Evolutionary conservation across 2,329 filamentous ascomycete species (phyloP).

Genomic region (Rasamsonia emersonii): DNA sequence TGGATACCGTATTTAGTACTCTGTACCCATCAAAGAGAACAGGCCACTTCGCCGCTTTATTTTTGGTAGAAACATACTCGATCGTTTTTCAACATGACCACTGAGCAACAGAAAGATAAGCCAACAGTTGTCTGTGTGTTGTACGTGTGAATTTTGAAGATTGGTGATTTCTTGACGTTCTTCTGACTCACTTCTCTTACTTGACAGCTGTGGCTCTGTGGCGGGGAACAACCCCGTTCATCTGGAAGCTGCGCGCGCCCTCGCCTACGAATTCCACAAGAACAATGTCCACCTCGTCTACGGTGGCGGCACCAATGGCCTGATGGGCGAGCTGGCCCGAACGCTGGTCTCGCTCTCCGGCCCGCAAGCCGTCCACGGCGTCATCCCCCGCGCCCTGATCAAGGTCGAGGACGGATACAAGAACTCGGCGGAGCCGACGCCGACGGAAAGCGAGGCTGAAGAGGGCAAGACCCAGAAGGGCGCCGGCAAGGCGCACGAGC

Average conservation of each 20-base stretch:
- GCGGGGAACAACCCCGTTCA: conserved; percentile 65
- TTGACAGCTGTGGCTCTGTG: conserved; percentile 66
- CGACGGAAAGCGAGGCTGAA: conserved; percentile 5
- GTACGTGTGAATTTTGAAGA: conserved; percentile 28
- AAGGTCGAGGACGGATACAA: conserved; percentile 52
- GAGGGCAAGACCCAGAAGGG: conserved; percentile 42
- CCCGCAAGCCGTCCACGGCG: conserved; percentile 75
- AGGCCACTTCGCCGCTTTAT: too few relatives aligned
- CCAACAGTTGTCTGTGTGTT: conserved; percentile 78
- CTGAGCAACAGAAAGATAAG: conserved; percentile 24
- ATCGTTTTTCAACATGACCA: too few relatives aligned
- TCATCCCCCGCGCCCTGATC: conserved; percentile 82
- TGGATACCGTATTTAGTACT: too few relatives aligned
- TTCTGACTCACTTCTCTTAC: not conserved
- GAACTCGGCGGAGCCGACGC: conserved; percentile 12
- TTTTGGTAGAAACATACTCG: too few relatives aligned
- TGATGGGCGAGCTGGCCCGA: conserved; percentile 91
- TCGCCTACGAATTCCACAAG: conserved; percentile 65
- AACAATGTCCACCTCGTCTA: conserved; percentile 81
- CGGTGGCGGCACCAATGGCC: conserved; percentile 83
- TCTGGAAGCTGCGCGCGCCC: conserved; percentile 65
- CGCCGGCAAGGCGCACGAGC: conserved; percentile 37
- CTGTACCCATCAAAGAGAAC: too few relatives aligned
- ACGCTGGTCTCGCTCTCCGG: conserved; percentile 78
- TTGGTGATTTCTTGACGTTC: not conserved